Conservation (phyloP, 805 yeast species). For the Priceomyces haplophilus region DNA sequence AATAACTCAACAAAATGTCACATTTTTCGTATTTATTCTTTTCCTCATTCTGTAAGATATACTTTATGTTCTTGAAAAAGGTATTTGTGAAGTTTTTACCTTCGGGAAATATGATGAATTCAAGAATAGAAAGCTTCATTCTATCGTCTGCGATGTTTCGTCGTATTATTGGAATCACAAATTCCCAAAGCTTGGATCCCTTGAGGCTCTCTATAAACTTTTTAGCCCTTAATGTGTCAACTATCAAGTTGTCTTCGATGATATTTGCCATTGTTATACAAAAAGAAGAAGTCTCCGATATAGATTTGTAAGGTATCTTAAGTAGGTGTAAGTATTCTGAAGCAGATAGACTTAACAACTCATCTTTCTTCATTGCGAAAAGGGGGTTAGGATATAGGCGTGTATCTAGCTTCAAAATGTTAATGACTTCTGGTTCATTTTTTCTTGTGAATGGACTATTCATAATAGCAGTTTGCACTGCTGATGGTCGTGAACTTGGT, state of each 20-base stretch:
- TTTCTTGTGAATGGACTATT: slow-evolving; percentile 14
- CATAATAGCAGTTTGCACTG: slow-evolving; percentile 10
- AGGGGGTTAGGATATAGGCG: slow-evolving; percentile 36
- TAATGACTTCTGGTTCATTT: background rate
- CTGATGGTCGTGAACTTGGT: background rate
- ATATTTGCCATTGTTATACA: slow-evolving; percentile 29
- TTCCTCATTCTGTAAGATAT: slow-evolving; percentile 11
- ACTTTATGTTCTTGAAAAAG: slow-evolving; percentile 16
- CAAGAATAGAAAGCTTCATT: slow-evolving; percentile 25
- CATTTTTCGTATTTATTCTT: slow-evolving; percentile 13
- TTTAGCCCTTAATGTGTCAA: slow-evolving; percentile 22
- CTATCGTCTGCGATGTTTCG: slow-evolving; percentile 16
- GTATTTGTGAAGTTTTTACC: slow-evolving; percentile 13
- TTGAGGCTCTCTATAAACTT: slow-evolving; percentile 17
- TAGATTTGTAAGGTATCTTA: slow-evolving; percentile 19
- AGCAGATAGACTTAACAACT: slow-evolving; percentile 20
- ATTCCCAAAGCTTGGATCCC: slow-evolving; percentile 16
- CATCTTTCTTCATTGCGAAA: slow-evolving; percentile 23
- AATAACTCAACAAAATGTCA: slow-evolving; percentile 22
- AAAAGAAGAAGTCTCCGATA: slow-evolving; percentile 26
- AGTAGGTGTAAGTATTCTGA: slow-evolving; percentile 26
- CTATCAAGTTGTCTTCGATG: slow-evolving; percentile 26
- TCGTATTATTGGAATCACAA: slow-evolving; percentile 16
- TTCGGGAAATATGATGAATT: slow-evolving; percentile 24
- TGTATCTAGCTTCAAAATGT: slow-evolving; percentile 12